Evolutionary conservation across 129 eudicot species (phyloP), one percentile per base, ranked within the genome.

Genomic region (Silybum marianum): DNA sequence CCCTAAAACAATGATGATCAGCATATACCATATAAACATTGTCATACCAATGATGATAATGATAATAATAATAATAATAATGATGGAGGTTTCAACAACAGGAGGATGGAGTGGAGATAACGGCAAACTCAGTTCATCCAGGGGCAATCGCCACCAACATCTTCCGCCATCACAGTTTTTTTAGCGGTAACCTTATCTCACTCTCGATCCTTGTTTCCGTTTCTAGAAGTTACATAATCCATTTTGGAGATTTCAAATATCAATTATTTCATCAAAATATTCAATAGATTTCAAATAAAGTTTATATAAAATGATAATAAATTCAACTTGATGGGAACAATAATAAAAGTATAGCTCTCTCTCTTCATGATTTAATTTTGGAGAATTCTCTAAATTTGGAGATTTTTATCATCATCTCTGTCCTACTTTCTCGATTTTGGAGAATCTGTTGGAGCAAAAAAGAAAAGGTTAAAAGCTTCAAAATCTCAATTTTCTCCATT

Each of bases 91-190:
- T 84, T 72, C 46, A 68, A 63, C 63, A 44, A 39, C 73, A 90
- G 91, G 90, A 85, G 3, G 89, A 91, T 26, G 84, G 82, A 63
- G 85, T 71, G 77, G 42, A 85, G 46, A 69, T 88, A 73, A 91
- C 92, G 0, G 96, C 96, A 62, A 91, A 88, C 78, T 87, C 92
- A 0, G 83, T 88, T 78, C 81, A 89, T 87, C 96, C 96, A 9
- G 96, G 96, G 54, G 89, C 83, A 62, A 85, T 90, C n/a, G 83
- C 79, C 76, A 86, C 92, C 70, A 85, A 91, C 73, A 86, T 91
- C 6, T 91, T 91, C 85, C 92, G 91, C 19, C 84, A 91, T 80
- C 65, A 83, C 83, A 77, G 76, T 71, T 48, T 90, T 39, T 51
- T 91, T 67, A 75, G 75, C 16, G 86, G 95, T 90, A 73, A 86